Conservation (phyloP, 306 rosid species). For the cucumber (Cucumis sativus) region Cucumber_9930_V3 NC_026657.2:6418001-6418500, state of each 20-base stretch:
- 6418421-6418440: constrained; percentile 1
- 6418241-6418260: constrained; percentile 18
- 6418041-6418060: constrained; percentile 93
- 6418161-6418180: constrained; percentile 12
- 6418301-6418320: constrained; percentile 34
- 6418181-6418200: constrained; percentile 24
- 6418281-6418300: constrained; percentile 86
- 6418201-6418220: constrained; percentile 38
- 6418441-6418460: not conserved
- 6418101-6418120: constrained; percentile 23
- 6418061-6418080: constrained; percentile 85
- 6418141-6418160: constrained; percentile 17
- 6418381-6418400: constrained; percentile 34
- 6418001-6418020: constrained; percentile 65
- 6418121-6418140: constrained; percentile 26
- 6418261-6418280: constrained; percentile 49
- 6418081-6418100: constrained; percentile 73
- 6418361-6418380: constrained; percentile 11
- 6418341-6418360: constrained; percentile 15
- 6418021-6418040: constrained; percentile 79
- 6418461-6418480: not conserved
- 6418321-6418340: constrained; percentile 14
- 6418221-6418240: constrained; percentile 42
- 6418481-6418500: not conserved
- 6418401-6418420: constrained; percentile 9